Conservation (phyloP, 108 stramenopile genomes). For the Fragilariopsis cylindrus region DNA sequence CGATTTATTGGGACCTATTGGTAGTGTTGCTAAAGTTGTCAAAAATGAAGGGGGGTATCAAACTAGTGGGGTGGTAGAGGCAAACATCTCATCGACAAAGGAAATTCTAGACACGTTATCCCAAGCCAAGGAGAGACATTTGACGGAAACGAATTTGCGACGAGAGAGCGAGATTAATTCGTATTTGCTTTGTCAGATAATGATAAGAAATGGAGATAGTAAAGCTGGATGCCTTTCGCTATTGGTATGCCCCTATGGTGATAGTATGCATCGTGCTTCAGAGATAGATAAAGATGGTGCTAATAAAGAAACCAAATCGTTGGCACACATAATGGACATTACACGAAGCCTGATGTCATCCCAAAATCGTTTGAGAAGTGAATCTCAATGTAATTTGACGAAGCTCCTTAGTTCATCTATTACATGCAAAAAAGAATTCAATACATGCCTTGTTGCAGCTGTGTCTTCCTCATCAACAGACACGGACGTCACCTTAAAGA, state of each 20-base stretch:
- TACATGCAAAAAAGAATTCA: neutral
- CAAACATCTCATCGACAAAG: neutral
- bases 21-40: slow-evolving; percentile 19
- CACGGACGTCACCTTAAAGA: slow-evolving; percentile 8
- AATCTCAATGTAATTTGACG: neutral
- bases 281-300: neutral
- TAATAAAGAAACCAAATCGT: neutral
- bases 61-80: slow-evolving; percentile 1
- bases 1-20: slow-evolving; percentile 29
- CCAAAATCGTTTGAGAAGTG: neutral
- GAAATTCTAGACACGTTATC: slow-evolving; percentile 16
- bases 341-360: slow-evolving; percentile 11
- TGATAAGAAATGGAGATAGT: neutral
- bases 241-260: slow-evolving; percentile 23
- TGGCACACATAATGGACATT: slow-evolving; percentile 14
- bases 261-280: neutral
- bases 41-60: slow-evolving; percentile 21
- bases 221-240: slow-evolving; percentile 17
- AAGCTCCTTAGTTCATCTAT: slow-evolving; percentile 2
- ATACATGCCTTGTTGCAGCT: neutral
- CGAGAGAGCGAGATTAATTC: slow-evolving; percentile 1
- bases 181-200: slow-evolving; percentile 28
- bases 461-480: slow-evolving; percentile 6
- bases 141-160: slow-evolving; percentile 1
- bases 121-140: slow-evolving; percentile 16